phyloP scores from a whole-genome alignment of 2,329 filamentous ascomycete genomes.

The Claviceps sorghi region DNA sequence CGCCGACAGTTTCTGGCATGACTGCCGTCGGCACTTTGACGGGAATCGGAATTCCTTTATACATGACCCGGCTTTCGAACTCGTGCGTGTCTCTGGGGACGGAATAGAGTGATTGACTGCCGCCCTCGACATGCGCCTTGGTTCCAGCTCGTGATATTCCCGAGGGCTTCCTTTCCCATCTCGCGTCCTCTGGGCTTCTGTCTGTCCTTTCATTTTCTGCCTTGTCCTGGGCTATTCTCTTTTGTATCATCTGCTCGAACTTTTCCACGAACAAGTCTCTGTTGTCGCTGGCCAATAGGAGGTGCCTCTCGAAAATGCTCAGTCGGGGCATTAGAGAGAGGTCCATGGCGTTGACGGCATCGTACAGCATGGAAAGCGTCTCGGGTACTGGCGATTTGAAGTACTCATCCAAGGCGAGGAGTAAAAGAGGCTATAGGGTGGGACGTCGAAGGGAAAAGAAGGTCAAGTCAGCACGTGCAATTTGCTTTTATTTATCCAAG shows the following conservation, averaged over 20 bases:
- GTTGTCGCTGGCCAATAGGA: conserved; percentile 79
- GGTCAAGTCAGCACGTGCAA: neutral
- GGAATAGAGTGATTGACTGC: conserved; percentile 45
- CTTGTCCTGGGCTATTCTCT: conserved; percentile 55
- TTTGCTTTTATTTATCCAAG: neutral
- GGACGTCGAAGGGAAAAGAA: neutral
- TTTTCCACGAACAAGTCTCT: conserved; percentile 97
- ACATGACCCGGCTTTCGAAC: conserved; percentile 88
- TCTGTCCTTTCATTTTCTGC: conserved; percentile 29
- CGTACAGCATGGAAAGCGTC: conserved; percentile 75
- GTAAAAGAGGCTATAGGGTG: conserved; percentile 54
- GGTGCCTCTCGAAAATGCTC: conserved; percentile 67
- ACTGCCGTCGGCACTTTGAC: conserved; percentile 92
- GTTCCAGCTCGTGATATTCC: conserved; percentile 46
- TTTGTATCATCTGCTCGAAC: conserved; percentile 86
- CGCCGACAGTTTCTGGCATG: conserved; percentile 89
- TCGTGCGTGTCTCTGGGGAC: conserved; percentile 92
- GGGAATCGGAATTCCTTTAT: conserved; percentile 91
- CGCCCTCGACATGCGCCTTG: conserved; percentile 46
- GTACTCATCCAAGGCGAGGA: conserved; percentile 89
- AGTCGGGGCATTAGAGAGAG: conserved; percentile 81
- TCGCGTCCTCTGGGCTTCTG: conserved; percentile 25
- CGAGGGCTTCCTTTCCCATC: conserved; percentile 30
- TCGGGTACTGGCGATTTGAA: conserved; percentile 83
- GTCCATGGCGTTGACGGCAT: conserved; percentile 94